Conservation (phyloP, 768 basidiomycete genomes). For the Boletus reticulatus region DNA sequence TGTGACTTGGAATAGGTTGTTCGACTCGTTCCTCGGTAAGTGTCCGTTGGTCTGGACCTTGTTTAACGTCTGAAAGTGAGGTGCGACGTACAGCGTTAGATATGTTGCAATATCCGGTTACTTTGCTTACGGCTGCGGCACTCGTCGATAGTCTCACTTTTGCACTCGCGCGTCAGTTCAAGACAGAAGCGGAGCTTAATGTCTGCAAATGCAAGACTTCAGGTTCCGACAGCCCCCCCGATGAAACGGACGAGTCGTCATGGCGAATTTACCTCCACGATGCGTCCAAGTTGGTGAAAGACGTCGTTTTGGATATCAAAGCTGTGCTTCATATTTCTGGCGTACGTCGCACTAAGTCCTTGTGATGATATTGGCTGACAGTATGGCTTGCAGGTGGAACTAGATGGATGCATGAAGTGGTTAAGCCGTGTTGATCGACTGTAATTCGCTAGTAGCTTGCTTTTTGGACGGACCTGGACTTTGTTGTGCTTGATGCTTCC, state of each 20-base stretch:
- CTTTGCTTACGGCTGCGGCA: slow-evolving; percentile 52
- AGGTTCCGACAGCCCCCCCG: background rate
- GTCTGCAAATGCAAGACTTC: slow-evolving; percentile 5
- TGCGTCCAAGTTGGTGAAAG: slow-evolving; percentile 5
- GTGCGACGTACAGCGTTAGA: slow-evolving; percentile 43
- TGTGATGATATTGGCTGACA: background rate
- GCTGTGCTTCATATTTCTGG: slow-evolving; percentile 24
- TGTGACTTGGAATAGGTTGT: slow-evolving; percentile 52
- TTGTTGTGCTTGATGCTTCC: background rate
- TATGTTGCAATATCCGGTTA: slow-evolving; percentile 49
- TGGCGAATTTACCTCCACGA: slow-evolving; percentile 13
- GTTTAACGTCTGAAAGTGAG: background rate
- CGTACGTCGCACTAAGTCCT: slow-evolving; percentile 11
- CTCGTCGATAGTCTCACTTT: slow-evolving; percentile 45
- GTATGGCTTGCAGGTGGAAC: slow-evolving; percentile 17
- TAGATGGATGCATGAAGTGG: slow-evolving; percentile 26
- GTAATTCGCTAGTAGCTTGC: background rate
- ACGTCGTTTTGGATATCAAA: slow-evolving; percentile 23
- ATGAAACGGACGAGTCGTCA: slow-evolving; percentile 1
- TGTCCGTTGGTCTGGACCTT: background rate
- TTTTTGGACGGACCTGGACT: background rate
- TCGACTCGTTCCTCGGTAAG: slow-evolving; percentile 39
- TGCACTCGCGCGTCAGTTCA: slow-evolving; percentile 38
- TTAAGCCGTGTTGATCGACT: slow-evolving; percentile 9
- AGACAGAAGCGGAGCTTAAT: slow-evolving; percentile 23